Evolutionary conservation across 2,329 filamentous ascomycete species (phyloP).

Genomic region (Paraconiothyrium sp.): DNA sequence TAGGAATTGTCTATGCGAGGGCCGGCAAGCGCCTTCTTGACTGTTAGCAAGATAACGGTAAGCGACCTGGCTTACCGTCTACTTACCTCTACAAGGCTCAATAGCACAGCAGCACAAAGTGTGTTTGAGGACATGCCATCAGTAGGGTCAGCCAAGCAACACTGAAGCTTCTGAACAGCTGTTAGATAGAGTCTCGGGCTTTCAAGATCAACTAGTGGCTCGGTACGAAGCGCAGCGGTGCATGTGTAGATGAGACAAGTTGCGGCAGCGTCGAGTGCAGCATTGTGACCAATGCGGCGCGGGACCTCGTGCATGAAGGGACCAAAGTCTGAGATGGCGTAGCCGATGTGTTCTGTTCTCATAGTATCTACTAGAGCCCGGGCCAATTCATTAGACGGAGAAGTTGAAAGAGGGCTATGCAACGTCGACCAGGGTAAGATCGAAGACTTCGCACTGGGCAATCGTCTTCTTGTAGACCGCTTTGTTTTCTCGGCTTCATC

Average conservation of each 20-base stretch:
- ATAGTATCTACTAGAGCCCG: constrained; percentile 39
- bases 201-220: constrained; percentile 33
- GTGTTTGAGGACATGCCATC: constrained; percentile 45
- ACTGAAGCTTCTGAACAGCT: constrained; percentile 43
- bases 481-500: constrained; percentile 13
- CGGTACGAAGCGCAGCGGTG: constrained; percentile 36
- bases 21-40: constrained; percentile 39
- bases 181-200: constrained; percentile 40
- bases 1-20: constrained; percentile 43
- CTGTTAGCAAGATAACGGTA: background rate
- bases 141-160: constrained; percentile 37
- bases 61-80: background rate
- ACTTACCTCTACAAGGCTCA: constrained; percentile 44
- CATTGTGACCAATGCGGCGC: constrained; percentile 41
- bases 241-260: constrained; percentile 42
- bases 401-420: constrained; percentile 35
- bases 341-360: constrained; percentile 37
- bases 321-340: constrained; percentile 44
- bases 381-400: constrained; percentile 38
- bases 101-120: constrained; percentile 44
- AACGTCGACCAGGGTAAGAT: constrained; percentile 23
- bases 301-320: constrained; percentile 44
- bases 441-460: constrained; percentile 26
- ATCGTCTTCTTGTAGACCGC: constrained; percentile 15
- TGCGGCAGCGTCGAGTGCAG: constrained; percentile 44